Conservation (phyloP, 106 monocot genomes). For the Phalaenopsis aphrodite region DNA sequence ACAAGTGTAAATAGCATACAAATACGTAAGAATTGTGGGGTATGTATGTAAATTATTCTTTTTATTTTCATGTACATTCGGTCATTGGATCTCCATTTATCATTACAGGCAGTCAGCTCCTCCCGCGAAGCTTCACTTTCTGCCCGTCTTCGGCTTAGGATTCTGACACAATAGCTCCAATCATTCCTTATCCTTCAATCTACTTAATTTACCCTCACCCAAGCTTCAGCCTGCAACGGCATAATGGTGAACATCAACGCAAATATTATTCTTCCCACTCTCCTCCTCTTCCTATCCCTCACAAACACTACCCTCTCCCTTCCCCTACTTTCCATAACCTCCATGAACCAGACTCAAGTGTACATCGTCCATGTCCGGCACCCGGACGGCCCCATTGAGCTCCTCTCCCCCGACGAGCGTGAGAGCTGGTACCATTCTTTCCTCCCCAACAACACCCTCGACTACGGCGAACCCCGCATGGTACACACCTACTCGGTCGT, state of each 20-base stretch:
- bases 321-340: neutral
- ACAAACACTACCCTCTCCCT: neutral
- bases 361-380: constrained; percentile 4
- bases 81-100: too few species aligned
- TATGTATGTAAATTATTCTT: too few species aligned
- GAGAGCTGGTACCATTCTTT: constrained; percentile 11
- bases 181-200: too few species aligned
- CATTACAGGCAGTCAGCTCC: too few species aligned
- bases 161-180: too few species aligned
- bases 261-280: neutral
- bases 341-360: neutral
- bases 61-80: too few species aligned
- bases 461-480: neutral
- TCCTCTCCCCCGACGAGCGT: neutral
- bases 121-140: too few species aligned
- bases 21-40: too few species aligned
- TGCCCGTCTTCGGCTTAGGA: too few species aligned
- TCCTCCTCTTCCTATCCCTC: neutral
- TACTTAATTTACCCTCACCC: neutral
- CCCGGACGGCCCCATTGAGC: neutral
- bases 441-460: neutral
- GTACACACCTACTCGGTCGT: constrained; percentile 11
- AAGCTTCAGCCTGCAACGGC: neutral
- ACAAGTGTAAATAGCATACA: too few species aligned
- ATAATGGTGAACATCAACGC: neutral